These are phyloP conservation scores for Bacidia gigantensis DNA, from an alignment of 495 filamentous ascomycete genomes.

Conservation along the genomic window DNA sequence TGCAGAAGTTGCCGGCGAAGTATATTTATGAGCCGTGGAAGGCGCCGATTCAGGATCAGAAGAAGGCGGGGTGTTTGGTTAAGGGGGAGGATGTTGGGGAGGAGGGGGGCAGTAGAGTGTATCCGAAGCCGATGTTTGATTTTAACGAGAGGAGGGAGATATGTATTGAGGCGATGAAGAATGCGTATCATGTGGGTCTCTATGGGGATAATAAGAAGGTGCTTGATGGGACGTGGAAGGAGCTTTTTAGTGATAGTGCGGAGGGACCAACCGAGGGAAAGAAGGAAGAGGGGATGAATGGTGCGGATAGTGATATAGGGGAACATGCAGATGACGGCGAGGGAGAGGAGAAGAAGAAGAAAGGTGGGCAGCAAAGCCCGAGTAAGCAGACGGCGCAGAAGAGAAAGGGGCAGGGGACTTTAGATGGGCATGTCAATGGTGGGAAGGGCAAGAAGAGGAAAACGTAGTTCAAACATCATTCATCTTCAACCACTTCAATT, in stretches of 20 bases:
- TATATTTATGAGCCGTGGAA: constrained; percentile 67
- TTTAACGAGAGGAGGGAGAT: constrained; percentile 42
- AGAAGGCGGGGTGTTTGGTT: constrained; percentile 41
- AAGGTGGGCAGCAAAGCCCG: constrained; percentile 5
- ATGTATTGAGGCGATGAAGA: constrained; percentile 50
- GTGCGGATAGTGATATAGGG: constrained; percentile 17
- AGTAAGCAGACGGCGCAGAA: constrained; percentile 11
- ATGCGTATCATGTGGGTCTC: constrained; percentile 46
- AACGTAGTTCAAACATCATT: not conserved
- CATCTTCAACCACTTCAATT: no score
- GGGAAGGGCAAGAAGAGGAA: constrained; percentile 16
- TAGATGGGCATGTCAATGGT: constrained; percentile 26
- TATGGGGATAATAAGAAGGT: constrained; percentile 46
- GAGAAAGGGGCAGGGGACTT: constrained; percentile 26
- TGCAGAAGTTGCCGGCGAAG: constrained; percentile 43
- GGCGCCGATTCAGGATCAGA: constrained; percentile 46
- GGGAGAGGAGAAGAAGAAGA: constrained; percentile 13
- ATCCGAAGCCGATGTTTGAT: constrained; percentile 63
- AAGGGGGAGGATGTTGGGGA: constrained; percentile 34
- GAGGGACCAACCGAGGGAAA: constrained; percentile 37
- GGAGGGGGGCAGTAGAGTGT: constrained; percentile 28
- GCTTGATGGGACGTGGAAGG: constrained; percentile 46
- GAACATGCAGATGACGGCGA: constrained; percentile 24
- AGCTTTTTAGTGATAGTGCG: constrained; percentile 36
- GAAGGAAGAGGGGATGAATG: constrained; percentile 19